phyloP scores from a whole-genome alignment of 352 stramenopile genomes.

The Chrysophaeum taylorii region DNA sequence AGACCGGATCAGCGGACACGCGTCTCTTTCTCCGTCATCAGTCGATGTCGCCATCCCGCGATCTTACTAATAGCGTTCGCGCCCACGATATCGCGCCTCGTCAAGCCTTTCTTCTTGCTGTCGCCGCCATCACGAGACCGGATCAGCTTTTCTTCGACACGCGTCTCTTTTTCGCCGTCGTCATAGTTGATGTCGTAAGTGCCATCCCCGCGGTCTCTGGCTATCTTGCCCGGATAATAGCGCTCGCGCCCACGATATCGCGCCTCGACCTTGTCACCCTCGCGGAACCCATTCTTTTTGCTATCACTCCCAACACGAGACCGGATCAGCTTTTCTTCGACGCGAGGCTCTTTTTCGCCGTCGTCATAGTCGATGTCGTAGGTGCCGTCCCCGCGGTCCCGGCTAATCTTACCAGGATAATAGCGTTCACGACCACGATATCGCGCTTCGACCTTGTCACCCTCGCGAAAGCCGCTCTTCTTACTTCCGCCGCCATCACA shows the following conservation, averaged over 20 bases:
- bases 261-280: slow-evolving; percentile 50
- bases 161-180: slow-evolving; percentile 55
- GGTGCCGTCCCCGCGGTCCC: slow-evolving; percentile 30
- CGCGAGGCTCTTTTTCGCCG: slow-evolving; percentile 40
- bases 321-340: too few species aligned
- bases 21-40: too few species aligned
- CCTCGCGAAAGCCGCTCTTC: slow-evolving; percentile 13
- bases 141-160: slow-evolving; percentile 39
- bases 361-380: slow-evolving; percentile 45
- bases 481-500: neutral
- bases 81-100: neutral
- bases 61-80: neutral
- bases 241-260: slow-evolving; percentile 49
- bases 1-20: too few species aligned
- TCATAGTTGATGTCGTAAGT: slow-evolving; percentile 62
- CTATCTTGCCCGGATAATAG: slow-evolving; percentile 59
- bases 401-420: slow-evolving; percentile 40
- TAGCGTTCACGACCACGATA: slow-evolving; percentile 31
- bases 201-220: slow-evolving; percentile 44
- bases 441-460: slow-evolving; percentile 24
- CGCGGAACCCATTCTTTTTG: slow-evolving; percentile 35
- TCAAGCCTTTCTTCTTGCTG: neutral
- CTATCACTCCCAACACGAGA: too few species aligned
- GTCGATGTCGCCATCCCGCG: too few species aligned
- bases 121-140: too few species aligned